Evolutionary conservation across 169 alveolate genomes (phyloP), one percentile per base, ranked within the genome.

Genomic region (Toxoplasma gondii): DNA sequence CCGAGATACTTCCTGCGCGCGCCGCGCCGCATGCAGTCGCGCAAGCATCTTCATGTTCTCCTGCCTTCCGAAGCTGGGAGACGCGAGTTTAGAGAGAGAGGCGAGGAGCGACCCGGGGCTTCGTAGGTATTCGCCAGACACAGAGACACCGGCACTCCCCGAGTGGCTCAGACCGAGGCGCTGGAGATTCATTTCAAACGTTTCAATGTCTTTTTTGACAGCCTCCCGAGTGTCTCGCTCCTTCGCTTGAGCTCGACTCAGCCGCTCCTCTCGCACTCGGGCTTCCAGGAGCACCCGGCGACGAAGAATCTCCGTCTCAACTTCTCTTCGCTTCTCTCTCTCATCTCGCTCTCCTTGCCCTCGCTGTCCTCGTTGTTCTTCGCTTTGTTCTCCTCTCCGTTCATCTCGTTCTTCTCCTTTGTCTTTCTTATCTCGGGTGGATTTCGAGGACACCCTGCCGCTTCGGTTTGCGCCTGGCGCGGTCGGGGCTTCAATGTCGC

Each of bases 131-230:
- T 43, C 22, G 69, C 69, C 1, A 43, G 69, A 17, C 31, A 31
- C 92, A 24, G 27, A 9, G 39, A 69, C 81, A 44, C 64, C 39
- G 38, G 80, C 78, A 38, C n/a, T 10, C 1, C 58, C 70, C 41
- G 91, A 7, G 2, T 41, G 54, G 24, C 39, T 44, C 16, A 92
- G 74, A 5, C 94, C 94, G 29, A 44, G 92, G 36, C 94, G 91
- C 78, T 92, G 94, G 58, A 92, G 53, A 38, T 64, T 92, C 80
- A 92, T 58, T 36, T 92, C 94, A 36, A 92, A 92, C 34, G 19
- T 41, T 24, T 82, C 92, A 44, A 92, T 92, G 67, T 70, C 67
- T 41, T 83, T 88, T 27, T 44, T 19, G 27, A 91, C 91, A 1
- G 53, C 94, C 17, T 82, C 90, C 24, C 64, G 38, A 0, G 90